A percentile compares a stretch with the other conserved stretches of the same genome.
Conservation (phyloP, 2,329 filamentous ascomycete genomes). For the Passalora sequoiae region DNA sequence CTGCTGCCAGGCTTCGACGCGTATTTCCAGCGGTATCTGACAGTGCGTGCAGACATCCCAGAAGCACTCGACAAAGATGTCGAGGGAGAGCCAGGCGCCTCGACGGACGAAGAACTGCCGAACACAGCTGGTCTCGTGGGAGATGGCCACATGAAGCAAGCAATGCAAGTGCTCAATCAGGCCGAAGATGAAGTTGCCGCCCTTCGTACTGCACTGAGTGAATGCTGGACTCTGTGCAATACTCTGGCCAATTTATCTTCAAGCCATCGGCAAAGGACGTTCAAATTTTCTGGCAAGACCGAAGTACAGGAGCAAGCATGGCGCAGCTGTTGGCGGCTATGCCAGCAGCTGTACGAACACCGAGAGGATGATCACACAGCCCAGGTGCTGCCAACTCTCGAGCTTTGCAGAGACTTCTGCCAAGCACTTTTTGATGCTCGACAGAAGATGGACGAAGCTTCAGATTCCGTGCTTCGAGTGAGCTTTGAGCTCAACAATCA, state of each 20-base stretch:
- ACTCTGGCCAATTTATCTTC: slow-evolving; percentile 81
- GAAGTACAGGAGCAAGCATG: slow-evolving; percentile 82
- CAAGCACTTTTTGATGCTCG: slow-evolving; percentile 85
- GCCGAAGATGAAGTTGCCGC: slow-evolving; percentile 61
- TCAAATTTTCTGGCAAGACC: slow-evolving; percentile 66
- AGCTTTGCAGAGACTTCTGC: slow-evolving; percentile 87
- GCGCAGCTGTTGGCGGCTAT: slow-evolving; percentile 91
- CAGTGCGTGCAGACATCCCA: slow-evolving; percentile 39
- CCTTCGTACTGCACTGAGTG: slow-evolving; percentile 69
- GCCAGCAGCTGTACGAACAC: slow-evolving; percentile 80
- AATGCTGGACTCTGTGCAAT: slow-evolving; percentile 93
- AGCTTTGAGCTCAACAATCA: slow-evolving; percentile 96
- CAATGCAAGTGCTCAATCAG: slow-evolving; percentile 48
- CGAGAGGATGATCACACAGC: slow-evolving; percentile 65
- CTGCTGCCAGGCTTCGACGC: slow-evolving; percentile 24
- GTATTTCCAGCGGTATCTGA: slow-evolving; percentile 21
- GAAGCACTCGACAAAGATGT: slow-evolving; percentile 40
- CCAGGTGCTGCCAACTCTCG: slow-evolving; percentile 68
- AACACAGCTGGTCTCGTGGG: slow-evolving; percentile 33
- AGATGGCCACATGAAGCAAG: slow-evolving; percentile 44
- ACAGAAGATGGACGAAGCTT: slow-evolving; percentile 67
- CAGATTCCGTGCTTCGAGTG: slow-evolving; percentile 82
- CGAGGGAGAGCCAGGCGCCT: slow-evolving; percentile 24
- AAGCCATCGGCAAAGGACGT: slow-evolving; percentile 72
- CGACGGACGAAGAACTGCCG: slow-evolving; percentile 25